Conservation (phyloP, 176 grass and related monocot genomes). For the Aegilops umbellulata region DNA sequence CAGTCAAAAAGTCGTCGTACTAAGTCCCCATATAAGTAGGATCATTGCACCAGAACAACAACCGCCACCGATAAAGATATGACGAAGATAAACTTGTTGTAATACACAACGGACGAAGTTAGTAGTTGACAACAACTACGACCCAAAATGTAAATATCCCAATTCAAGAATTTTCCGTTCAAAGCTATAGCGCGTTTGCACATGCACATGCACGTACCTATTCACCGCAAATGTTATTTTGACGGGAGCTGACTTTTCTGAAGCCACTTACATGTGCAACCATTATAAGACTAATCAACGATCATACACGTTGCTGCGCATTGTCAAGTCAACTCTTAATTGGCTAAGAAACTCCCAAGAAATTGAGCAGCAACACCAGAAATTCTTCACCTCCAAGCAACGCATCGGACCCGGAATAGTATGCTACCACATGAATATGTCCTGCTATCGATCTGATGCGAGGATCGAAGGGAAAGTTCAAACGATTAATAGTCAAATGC, state of each 20-base stretch:
- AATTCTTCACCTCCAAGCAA: background rate
- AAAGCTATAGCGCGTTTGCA: background rate
- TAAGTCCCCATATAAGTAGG: no score
- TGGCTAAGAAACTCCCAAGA: background rate
- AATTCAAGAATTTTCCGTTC: background rate
- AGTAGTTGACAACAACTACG: background rate
- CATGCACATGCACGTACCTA: background rate
- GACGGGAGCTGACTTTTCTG: background rate
- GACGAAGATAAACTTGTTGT: no score
- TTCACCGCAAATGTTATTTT: background rate
- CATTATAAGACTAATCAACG: background rate
- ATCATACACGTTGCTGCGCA: background rate
- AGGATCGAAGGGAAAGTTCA: background rate
- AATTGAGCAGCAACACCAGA: background rate
- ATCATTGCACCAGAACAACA: no score
- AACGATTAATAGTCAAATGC: background rate
- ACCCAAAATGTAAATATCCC: background rate
- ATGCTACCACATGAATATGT: background rate
- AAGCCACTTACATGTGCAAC: background rate
- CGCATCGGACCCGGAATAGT: background rate
- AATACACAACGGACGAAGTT: no score
- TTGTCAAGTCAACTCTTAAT: background rate
- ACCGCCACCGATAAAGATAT: no score
- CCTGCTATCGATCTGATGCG: background rate
- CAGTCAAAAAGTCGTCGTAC: no score